Evolutionary conservation across 192 early-diverging fungal species (phyloP), one percentile per base, ranked within the genome.

Genomic region (Rhizophagus clarus): DNA sequence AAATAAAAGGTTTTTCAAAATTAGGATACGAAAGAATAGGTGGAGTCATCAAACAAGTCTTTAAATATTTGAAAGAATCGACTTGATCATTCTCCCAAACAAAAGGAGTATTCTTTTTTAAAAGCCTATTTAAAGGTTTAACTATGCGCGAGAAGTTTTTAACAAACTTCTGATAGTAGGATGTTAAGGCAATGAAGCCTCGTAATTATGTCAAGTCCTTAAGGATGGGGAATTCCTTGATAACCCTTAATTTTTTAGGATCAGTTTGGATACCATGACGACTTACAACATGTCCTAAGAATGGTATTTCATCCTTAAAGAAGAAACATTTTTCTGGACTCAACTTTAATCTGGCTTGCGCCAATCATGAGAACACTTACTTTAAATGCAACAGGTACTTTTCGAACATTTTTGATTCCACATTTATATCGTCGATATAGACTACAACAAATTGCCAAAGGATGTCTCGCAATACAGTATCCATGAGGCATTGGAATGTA

Each of bases 361-460:
- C 47, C 26, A 28, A 49, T 2, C 14, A 7, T 56, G 3, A 10
- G 0, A 76, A 76, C n/a, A 34, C 17, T 10, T 20, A 1, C 37
- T 76, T 14, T 4, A 76, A 4, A 11, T 76, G 15, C n/a, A 63
- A 32, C 62, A 76, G 0, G 29, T 87, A 82, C 22, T 83, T 64
- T 22, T 81, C 76, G 0, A 83, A 22, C 0, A 45, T 49, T 2
- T 40, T 32, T 1, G 86, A 87, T 28, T 82, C 85, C 1, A 85
- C 60, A 7, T 79, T 34, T 4, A 85, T 82, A 40, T 87, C 84
- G 32, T 87, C 84, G 2, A 87, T 61, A 20, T 80, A 85, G 0
- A 87, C 75, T 17, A 80, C 72, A 0, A 73, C 72, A 15, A 66
- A 80, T 0, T 42, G n/a, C 5, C 71, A 61, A n/a, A 84, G 70